phyloP scores from a whole-genome alignment of 2,329 filamentous ascomycete genomes.

The Talaromyces rugulosus region DNA sequence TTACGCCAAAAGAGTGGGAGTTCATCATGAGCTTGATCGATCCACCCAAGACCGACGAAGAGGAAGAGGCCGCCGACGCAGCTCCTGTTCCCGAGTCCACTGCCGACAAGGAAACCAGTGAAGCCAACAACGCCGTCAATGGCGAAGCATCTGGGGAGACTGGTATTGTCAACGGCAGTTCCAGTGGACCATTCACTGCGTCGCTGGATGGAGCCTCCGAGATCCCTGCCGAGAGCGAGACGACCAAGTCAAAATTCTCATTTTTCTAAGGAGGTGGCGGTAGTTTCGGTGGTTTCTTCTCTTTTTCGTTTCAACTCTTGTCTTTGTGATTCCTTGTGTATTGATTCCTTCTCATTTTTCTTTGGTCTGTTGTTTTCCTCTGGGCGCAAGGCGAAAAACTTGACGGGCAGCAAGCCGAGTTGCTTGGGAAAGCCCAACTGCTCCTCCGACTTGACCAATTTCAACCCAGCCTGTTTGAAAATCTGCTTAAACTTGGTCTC shows the following conservation, averaged over 20 bases:
- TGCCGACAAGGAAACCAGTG: background rate
- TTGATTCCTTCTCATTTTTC: background rate
- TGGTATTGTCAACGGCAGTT: background rate
- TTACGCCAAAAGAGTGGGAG: constrained; percentile 45
- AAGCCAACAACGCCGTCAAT: background rate
- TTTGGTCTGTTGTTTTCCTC: background rate
- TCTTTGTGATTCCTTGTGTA: background rate
- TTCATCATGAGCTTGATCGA: constrained; percentile 42
- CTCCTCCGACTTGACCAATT: constrained; percentile 64
- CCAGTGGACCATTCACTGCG: background rate
- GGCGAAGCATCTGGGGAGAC: background rate
- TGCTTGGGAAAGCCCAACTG: constrained; percentile 66
- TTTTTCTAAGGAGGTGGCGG: constrained; percentile 5
- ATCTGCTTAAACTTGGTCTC: constrained; percentile 67
- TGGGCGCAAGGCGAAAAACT: constrained; percentile 71
- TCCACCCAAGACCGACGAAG: constrained; percentile 15
- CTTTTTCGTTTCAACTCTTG: background rate
- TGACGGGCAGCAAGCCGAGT: constrained; percentile 64
- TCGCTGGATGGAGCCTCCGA: background rate
- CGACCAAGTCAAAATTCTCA: background rate
- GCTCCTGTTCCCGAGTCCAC: constrained; percentile 14
- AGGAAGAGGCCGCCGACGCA: constrained; percentile 12
- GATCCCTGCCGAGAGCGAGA: background rate
- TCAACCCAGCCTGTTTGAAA: constrained; percentile 66
- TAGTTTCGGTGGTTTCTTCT: background rate